Evolutionary conservation across 129 eudicot species (phyloP), one percentile per base, ranked within the genome.

Genomic region (Artemisia argyi): DNA sequence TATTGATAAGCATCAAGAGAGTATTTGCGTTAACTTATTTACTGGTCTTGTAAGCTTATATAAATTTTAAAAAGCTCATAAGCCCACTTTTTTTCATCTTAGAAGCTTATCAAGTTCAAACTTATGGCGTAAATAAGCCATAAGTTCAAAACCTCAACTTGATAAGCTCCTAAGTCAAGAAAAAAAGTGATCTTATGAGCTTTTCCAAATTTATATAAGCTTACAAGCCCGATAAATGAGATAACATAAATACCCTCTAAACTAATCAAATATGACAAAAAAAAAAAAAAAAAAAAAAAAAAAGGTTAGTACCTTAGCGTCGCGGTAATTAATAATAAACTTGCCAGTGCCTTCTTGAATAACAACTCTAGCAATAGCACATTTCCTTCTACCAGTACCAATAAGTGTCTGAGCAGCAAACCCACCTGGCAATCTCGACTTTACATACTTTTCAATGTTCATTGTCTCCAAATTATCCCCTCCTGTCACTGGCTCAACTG

Each of bases 281-380:
- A 20, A 20, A 20, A 20, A 20, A 0, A 20, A 20, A 20, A 20
- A 20, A 55, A 69, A n/a, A 17, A 71, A 20, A 11, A 52, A 5
- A 9, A 48, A 55, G 7, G 17, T 47, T 20, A 16, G 14, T 52
- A 84, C 96, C 89, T 82, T 82, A 2, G 92, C 90, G 55, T 84
- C 89, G 59, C 92, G 92, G 44, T 84, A 89, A 69, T 94, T 90
- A 58, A 94, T 90, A 52, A 90, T 80, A 64, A 94, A 67, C 46
- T 93, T 85, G 1, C 98, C 96, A 14, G 95, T 74, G 1, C 98
- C 98, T 81, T 93, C 98, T 78, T 82, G 85, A 16, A 93, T 90
- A 14, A 93, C 98, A 48, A 93, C 98, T 64, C 98, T 52, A 46
- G 98, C 98, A 81, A 85, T 90, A 30, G 98, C 98, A 71, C 85